Conservation (phyloP, 176 grass and related monocot species). For the Themeda triandra region DNA sequence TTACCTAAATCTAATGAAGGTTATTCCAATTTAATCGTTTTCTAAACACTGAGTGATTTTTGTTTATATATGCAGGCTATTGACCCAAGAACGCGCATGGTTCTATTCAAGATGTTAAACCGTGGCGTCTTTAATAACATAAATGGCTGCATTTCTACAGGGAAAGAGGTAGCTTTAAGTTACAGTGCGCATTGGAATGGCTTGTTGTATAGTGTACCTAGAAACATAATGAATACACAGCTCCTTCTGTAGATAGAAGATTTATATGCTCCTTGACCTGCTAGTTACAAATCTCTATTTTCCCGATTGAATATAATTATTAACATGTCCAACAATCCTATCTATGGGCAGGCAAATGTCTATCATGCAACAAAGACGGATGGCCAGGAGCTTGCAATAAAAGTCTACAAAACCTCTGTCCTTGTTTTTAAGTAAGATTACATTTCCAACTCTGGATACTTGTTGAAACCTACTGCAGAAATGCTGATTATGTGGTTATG, state of each 20-base stretch:
- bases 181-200: background rate
- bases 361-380: constrained; percentile 92
- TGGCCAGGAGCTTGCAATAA: constrained; percentile 86
- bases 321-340: background rate
- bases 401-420: constrained; percentile 99
- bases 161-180: constrained; percentile 70
- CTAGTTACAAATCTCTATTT: background rate
- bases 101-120: constrained; percentile 97
- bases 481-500: constrained; percentile 20
- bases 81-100: constrained; percentile 94
- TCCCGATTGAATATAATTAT: background rate
- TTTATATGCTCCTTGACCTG: background rate
- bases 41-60: background rate
- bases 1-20: background rate
- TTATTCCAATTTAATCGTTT: background rate
- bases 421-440: constrained; percentile 95
- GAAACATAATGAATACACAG: background rate
- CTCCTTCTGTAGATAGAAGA: background rate
- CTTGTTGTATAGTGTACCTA: background rate
- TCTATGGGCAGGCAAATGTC: constrained; percentile 79
- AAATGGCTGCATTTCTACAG: constrained; percentile 98
- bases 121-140: constrained; percentile 81
- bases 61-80: constrained; percentile 66
- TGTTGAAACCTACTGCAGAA: constrained; percentile 5
- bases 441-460: background rate